Conservation (phyloP, 2,329 filamentous ascomycete genomes). For the Exophiala lecanii-corni region DNA sequence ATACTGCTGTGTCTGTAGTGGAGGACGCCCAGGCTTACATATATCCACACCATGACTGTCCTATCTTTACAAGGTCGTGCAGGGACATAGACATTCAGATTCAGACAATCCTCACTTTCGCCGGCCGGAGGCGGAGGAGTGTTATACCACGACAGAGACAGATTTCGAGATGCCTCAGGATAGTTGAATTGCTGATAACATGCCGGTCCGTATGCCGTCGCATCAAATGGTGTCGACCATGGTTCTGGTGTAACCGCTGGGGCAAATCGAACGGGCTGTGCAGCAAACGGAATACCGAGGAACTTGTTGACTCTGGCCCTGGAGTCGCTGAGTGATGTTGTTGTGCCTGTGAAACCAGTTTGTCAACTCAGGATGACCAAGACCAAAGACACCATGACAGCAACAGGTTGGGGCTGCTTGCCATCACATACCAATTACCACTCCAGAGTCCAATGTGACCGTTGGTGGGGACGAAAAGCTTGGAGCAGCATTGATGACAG, state of each 20-base stretch:
- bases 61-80: conserved; percentile 24
- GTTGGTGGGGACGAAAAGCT: not conserved
- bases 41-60: conserved; percentile 39
- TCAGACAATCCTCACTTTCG: conserved; percentile 39
- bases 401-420: too few species aligned
- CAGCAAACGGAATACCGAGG: conserved; percentile 31
- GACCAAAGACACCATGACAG: too few species aligned
- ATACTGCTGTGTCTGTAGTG: too few species aligned
- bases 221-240: conserved; percentile 23
- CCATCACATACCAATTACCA: not conserved
- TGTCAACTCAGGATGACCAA: too few species aligned
- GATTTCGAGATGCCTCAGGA: conserved; percentile 3
- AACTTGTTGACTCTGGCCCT: conserved; percentile 26
- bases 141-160: conserved; percentile 25
- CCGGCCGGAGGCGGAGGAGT: conserved; percentile 16
- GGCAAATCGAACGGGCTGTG: conserved; percentile 24
- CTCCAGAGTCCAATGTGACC: not conserved
- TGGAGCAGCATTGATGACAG: not conserved
- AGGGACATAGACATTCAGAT: conserved; percentile 37
- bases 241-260: conserved; percentile 18
- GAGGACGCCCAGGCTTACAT: too few species aligned
- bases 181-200: conserved; percentile 29
- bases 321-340: conserved; percentile 21
- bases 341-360: conserved; percentile 4
- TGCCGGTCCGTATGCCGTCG: conserved; percentile 25